Evolutionary conservation across 441 rosid species (phyloP), one percentile per base, ranked within the genome.

Genomic region (Pelargonium cotyledonis): DNA sequence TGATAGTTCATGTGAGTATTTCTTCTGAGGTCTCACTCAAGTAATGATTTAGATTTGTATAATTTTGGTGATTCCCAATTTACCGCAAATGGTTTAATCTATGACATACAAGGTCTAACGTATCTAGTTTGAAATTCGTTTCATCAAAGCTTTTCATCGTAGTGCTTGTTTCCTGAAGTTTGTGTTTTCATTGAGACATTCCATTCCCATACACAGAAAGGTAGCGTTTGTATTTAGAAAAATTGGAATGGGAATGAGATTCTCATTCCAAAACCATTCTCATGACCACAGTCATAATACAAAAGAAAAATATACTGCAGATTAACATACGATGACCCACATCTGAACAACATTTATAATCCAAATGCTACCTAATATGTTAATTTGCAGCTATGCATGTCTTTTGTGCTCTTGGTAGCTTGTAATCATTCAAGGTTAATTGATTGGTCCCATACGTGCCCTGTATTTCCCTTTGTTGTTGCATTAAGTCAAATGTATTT

Each of bases 1-100:
- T 93, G 29, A 85, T 89, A 43, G 85, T 93, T 73, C 97, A 89
- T 62, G 97, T 91, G 69, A 77, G 96, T 83, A 65, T 69, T 65
- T 67, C 49, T 18, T 43, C 15, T 44, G n/a, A 21, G 19, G 31
- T 26, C 31, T 26, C 19, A 12, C 3, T 66, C 21, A 18, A 67
- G 40, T 46, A 7, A 9, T 23, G 35, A 16, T 23, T 16, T 51
- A 51, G 6, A 14, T 51, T 51, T n/a, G 19, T 4, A 5, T 14
- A 3, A 51, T 51, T 15, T 15, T 18, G 15, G 15, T 51, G 15
- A 12, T 51, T 12, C 15, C 55, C 55, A 14, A 46, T 46, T 11
- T 1, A 26, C 31, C 2, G 31, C 31, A 26, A 1, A 26, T 26
- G 31, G 31, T 26, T 26, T 26, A 26, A 26, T 26, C 23, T 21